Base-by-base conservation (phyloP, 495 filamentous ascomycete genomes). In the Saxophila tyrrhenica region DNA sequence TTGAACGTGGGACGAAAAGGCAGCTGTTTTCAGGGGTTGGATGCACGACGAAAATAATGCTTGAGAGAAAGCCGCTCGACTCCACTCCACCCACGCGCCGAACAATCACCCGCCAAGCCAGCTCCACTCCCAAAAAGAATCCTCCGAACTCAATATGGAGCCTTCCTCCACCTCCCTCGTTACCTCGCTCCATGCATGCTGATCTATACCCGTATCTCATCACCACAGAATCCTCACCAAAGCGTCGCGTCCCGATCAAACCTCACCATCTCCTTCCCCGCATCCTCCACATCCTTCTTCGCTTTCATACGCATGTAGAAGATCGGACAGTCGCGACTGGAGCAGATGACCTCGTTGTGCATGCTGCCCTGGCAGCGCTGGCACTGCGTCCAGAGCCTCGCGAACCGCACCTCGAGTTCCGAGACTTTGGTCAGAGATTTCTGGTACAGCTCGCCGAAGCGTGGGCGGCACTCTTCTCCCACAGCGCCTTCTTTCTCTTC, bases 291-390 rank as follows among this genome's bases (percentile, higher is more conserved):
- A 67, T 99, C 92, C 73, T 97, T 99, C 80, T 95, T 95, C 23
- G 89, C 90, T 74, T 99, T 99, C 92, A 99, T 99, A 3, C 92
- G 84, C 92, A 97, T 99, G 66, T 99, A 99, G 72, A 96, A 99
- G 59, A 99, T 99, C 2, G 92, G 92, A 65, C 92, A 99, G 71
- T 99, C 92, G 64, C 85, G 85, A 59, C 85, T 89, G 39, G 83
- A 87, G 74, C 92, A 99, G 59, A 99, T 97, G 21, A 99, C 92
- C 71, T 99, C 91, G 64, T 84, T 88, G 71, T 99, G 92, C 76
- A 99, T 81, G 67, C 88, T 94, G 15, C 91, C 92, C 71, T 99
- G 92, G 67, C 92, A 99, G 32, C 92, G 77, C 74, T 99, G 92
- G 69, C 92, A 99, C 71, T 99, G 92, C 21, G 92, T 99, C 92